A percentile compares a stretch with the other conserved stretches of the same genome.
These are phyloP conservation scores for Globisporangium emineosum DNA, from an alignment of 352 stramenopile species.

Conservation along the genomic window DNA sequence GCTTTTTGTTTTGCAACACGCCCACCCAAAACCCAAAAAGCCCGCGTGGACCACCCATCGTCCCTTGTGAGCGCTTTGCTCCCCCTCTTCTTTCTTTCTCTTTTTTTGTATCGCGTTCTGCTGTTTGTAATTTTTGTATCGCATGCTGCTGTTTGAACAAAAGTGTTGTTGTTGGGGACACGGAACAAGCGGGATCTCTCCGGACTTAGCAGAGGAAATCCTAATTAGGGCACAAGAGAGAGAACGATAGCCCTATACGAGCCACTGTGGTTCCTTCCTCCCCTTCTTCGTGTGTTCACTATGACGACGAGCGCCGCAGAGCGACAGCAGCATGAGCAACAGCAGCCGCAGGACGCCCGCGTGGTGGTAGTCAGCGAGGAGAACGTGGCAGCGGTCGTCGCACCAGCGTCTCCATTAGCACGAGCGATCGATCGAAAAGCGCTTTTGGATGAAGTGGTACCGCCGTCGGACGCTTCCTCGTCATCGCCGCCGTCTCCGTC, in stretches of 20 bases:
- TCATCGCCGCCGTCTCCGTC: background rate
- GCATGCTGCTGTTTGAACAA: background rate
- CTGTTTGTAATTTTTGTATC: background rate
- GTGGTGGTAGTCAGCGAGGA: background rate
- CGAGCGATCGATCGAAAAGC: slow-evolving; percentile 1
- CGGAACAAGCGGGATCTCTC: background rate
- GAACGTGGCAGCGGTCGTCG: background rate
- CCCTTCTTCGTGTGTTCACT: background rate
- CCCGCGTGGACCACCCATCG: background rate
- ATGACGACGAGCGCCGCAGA: background rate
- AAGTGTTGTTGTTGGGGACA: background rate
- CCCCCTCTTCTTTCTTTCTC: slow-evolving; percentile 1
- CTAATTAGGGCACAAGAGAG: slow-evolving; percentile 11
- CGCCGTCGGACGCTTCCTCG: slow-evolving; percentile 6
- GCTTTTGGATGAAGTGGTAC: slow-evolving; percentile 11
- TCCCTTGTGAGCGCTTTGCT: background rate
- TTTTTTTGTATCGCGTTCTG: background rate
- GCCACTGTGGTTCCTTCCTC: background rate
- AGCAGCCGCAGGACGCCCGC: background rate
- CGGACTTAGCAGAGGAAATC: slow-evolving; percentile 5
- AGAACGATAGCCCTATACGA: background rate
- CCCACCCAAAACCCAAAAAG: background rate
- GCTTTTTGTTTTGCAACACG: background rate
- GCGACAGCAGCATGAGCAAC: too few relatives aligned
- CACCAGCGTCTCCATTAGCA: background rate